Evolutionary conservation across 108 stramenopile species (phyloP), one percentile per base, ranked within the genome.

Genomic region (Poteriospumella lacustris): DNA sequence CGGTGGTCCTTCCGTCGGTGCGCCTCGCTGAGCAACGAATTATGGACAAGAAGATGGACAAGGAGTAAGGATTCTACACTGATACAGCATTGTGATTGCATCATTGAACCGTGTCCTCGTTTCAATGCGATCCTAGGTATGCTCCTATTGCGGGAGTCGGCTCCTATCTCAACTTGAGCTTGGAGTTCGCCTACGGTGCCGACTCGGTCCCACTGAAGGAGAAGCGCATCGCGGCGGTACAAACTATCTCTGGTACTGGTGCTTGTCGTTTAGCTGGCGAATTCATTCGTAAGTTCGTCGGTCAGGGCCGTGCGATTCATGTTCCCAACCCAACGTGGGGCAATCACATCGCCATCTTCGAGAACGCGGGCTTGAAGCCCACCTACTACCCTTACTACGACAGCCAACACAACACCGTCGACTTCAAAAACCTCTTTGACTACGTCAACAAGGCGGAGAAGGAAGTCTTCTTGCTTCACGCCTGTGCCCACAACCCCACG

Each of bases 401-500:
- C 69, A 58, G 82, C 39, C 26, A 3, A 33, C 12, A 64, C 31
- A 64, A 64, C 9, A 5, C 47, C 5, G 70, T 73, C 9, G 19
- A 73, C 31, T 73, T 73, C 41, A 72, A 80, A 73, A 95, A 93
- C 39, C 68, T 99, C 78, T 2, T 94, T 36, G 84, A 90, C 64
- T 95, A 97, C 80, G 76, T 99, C 1, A 43, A 81, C 47, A 79
- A 73, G 34, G 95, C 95, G 2, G 91, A 91, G 1, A 87, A 93
- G 39, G 91, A 91, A 43, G 83, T 92, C 68, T 84, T 99, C 75
- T 84, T 99, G 56, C 81, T 99, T 1, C 98, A 99, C 85, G 96
- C 95, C 68, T 99, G 98, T 85, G 96, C 98, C 24, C 98, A 99
- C 90, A 99, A 99, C 85, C 96, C 97, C 26, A 99, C 98, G 12